Percentiles rank a stretch among this genome's conserved stretches.
phyloP scores from a whole-genome alignment of 2,329 filamentous ascomycete genomes.

The Hortaea sp. region DNA sequence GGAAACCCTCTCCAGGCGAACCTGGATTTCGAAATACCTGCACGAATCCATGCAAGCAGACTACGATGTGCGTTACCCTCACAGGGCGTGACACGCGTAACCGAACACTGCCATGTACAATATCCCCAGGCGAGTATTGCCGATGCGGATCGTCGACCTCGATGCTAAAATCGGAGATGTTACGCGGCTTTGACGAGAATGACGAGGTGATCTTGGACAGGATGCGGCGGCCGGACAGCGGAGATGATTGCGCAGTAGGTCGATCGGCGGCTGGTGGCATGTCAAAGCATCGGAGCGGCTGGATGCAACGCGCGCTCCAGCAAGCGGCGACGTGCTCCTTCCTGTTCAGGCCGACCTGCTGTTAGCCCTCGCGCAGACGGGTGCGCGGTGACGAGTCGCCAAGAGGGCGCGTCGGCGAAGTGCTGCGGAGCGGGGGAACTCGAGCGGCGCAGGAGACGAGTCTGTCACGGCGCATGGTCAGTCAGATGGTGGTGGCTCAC shows the following conservation, averaged over 20 bases:
- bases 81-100: constrained; percentile 64
- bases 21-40: constrained; percentile 66
- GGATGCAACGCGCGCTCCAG: not conserved
- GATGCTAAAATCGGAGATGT: constrained; percentile 69
- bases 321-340: not conserved
- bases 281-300: not conserved
- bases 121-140: constrained; percentile 64
- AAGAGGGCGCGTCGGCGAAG: not conserved
- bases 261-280: constrained; percentile 9
- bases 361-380: not conserved
- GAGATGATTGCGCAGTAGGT: constrained; percentile 1
- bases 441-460: not conserved
- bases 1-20: constrained; percentile 45
- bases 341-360: not conserved
- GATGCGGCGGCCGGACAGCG: constrained; percentile 24
- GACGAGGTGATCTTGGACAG: constrained; percentile 48
- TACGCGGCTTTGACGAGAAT: constrained; percentile 48
- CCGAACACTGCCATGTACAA: constrained; percentile 62
- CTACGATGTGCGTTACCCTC: constrained; percentile 69
- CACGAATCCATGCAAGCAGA: constrained; percentile 68
- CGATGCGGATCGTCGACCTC: constrained; percentile 67
- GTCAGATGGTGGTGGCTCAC: too few relatives aligned
- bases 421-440: not conserved
- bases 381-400: not conserved
- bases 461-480: not conserved